These are phyloP conservation scores for Cordyceps cicadae DNA, from an alignment of 2,329 filamentous ascomycete species.

Conservation along the genomic window DNA sequence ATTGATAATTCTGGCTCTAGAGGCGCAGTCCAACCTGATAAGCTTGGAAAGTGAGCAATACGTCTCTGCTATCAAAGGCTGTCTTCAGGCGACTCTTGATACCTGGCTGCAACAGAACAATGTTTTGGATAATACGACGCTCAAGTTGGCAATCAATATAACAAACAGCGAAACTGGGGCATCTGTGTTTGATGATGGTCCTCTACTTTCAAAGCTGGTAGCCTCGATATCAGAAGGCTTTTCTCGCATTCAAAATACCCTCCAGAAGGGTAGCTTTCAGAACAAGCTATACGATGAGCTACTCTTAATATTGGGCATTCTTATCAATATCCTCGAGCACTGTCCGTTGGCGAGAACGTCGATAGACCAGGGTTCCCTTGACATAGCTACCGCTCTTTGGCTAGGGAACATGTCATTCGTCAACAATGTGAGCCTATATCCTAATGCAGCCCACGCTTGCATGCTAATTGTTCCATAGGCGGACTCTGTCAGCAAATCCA, in stretches of 20 bases:
- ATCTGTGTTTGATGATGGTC: constrained; percentile 56
- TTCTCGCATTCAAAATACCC: constrained; percentile 35
- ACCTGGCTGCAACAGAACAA: constrained; percentile 23
- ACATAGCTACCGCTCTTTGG: constrained; percentile 56
- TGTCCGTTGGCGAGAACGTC: constrained; percentile 51
- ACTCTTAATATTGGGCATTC: constrained; percentile 68
- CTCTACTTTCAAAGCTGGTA: constrained; percentile 42
- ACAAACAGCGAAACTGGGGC: constrained; percentile 77
- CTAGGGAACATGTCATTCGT: constrained; percentile 57
- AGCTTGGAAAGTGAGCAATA: constrained; percentile 16
- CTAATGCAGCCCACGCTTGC: not conserved
- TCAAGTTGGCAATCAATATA: constrained; percentile 68
- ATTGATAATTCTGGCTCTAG: constrained; percentile 33
- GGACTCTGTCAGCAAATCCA: constrained; percentile 64
- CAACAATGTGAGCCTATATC: constrained; percentile 51
- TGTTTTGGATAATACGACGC: constrained; percentile 21
- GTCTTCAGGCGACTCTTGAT: constrained; percentile 23
- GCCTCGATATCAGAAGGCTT: constrained; percentile 45
- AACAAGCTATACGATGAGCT: constrained; percentile 56
- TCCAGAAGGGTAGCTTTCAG: constrained; percentile 41
- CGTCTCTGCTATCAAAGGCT: constrained; percentile 21
- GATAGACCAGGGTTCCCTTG: constrained; percentile 36
- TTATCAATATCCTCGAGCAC: constrained; percentile 84
- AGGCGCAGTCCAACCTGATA: constrained; percentile 25
- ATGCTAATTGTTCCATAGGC: constrained; percentile 37